Percentiles rank a stretch among this genome's conserved stretches.
Conservation (phyloP, 73 alveolate species). For the Tetrahymena thermophila region DNA sequence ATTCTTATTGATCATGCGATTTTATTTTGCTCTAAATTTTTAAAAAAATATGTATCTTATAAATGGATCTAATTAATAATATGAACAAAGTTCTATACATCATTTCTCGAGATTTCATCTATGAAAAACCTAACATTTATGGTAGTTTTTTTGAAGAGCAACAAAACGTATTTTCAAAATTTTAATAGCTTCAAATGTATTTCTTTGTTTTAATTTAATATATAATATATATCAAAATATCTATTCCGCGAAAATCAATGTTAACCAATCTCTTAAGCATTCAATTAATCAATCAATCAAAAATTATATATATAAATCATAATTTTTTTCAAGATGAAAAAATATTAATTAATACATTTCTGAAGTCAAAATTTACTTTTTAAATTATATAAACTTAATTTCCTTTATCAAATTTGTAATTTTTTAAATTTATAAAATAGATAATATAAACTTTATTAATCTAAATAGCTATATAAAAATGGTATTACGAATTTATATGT, state of each 20-base stretch:
- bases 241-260: neutral
- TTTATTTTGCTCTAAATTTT: neutral
- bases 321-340: no score
- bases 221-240: neutral
- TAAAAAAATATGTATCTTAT: neutral
- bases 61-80: neutral
- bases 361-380: no score
- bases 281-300: neutral
- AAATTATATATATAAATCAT: neutral
- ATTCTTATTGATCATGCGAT: neutral
- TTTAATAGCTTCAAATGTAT: neutral
- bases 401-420: no score
- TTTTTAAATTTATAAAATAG: no score
- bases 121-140: neutral
- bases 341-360: no score
- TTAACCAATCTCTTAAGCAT: neutral
- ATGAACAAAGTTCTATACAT: neutral
- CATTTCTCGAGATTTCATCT: neutral
- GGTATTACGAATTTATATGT: no score
- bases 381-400: no score
- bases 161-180: no score
- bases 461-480: no score
- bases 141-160: neutral
- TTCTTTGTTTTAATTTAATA: neutral
- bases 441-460: no score